Percentiles rank a stretch among this genome's conserved stretches.
phyloP scores from a whole-genome alignment of 805 yeast species.

The Candida pseudofarinosa region DNA sequence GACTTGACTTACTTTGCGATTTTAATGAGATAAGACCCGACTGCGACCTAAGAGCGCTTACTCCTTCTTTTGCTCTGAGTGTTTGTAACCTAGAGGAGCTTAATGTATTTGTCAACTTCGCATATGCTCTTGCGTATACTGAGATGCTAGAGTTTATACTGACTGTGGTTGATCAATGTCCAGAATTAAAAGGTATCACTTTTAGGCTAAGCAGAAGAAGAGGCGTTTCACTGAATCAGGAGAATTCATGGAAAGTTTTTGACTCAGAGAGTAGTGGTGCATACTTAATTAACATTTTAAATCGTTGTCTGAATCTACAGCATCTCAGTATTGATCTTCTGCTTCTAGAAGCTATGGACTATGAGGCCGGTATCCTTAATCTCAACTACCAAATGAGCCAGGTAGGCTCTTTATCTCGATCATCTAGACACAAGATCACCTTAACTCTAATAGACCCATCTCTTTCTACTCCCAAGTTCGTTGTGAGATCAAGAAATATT shows the following conservation, averaged over 20 bases:
- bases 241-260: constrained; percentile 2
- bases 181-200: constrained; percentile 4
- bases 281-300: constrained; percentile 5
- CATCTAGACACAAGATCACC: background rate
- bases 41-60: background rate
- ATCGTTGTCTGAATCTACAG: constrained; percentile 4
- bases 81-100: constrained; percentile 5
- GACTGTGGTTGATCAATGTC: constrained; percentile 3
- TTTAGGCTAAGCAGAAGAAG: constrained; percentile 7
- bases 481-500: constrained; percentile 8
- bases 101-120: constrained; percentile 14
- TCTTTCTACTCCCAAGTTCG: constrained; percentile 13
- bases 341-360: constrained; percentile 7
- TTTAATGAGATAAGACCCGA: constrained; percentile 11
- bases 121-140: constrained; percentile 9
- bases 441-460: constrained; percentile 20
- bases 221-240: background rate
- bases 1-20: constrained; percentile 19
- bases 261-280: background rate
- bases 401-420: background rate
- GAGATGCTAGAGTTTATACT: constrained; percentile 8
- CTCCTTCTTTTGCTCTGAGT: background rate
- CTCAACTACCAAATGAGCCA: background rate
- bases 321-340: constrained; percentile 13
- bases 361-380: background rate